Evolutionary conservation across 495 filamentous ascomycete genomes (phyloP), one percentile per base, ranked within the genome.

Genomic region (Endocarpon pusillum): DNA sequence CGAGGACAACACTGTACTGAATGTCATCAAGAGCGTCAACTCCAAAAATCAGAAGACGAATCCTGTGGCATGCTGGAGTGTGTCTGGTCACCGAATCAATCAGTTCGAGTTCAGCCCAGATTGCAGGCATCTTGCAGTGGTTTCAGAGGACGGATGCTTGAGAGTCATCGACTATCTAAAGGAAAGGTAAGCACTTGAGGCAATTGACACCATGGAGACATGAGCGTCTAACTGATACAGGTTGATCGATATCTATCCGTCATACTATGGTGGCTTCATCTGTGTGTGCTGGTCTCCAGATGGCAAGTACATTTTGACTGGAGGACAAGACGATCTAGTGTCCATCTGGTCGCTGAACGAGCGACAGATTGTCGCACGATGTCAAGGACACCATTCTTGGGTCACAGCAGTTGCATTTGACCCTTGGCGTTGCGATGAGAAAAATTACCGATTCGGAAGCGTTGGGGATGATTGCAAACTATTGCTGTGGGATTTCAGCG

Each of bases 221-320:
- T 23, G 20, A 37, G 21, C 17, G 32, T 26, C 19, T 8, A 26
- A 16, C 42, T 54, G 45, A 54, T 36, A 7, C 40, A 91, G 81
- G 41, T 64, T 94, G 8, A 59, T 86, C 25, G 82, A 92, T 45
- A 55, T 93, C 17, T 93, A 81, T 55, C 73, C 75, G 38, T 79
- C 77, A 38, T 96, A 94, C 57, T 97, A 94, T 45, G 89, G 91
- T 30, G 87, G 81, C 7, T 59, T 96, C 33, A 78, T 75, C 24
- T 93, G 82, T 48, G 83, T 94, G 7, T 91, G 82, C 58, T 97
- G 91, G 91, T 94, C 85, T 2, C 89, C 89, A 2, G 89, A 96
- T 52, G 87, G 86, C 38, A 85, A 89, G 49, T 97, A 94, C 56
- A 75, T 96, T 21, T 63, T 94, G 1, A 94, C 89, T 0, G 89